Evolutionary conservation across 2,329 filamentous ascomycete genomes (phyloP).

Genomic region (Emmonsiellopsis sp.): DNA sequence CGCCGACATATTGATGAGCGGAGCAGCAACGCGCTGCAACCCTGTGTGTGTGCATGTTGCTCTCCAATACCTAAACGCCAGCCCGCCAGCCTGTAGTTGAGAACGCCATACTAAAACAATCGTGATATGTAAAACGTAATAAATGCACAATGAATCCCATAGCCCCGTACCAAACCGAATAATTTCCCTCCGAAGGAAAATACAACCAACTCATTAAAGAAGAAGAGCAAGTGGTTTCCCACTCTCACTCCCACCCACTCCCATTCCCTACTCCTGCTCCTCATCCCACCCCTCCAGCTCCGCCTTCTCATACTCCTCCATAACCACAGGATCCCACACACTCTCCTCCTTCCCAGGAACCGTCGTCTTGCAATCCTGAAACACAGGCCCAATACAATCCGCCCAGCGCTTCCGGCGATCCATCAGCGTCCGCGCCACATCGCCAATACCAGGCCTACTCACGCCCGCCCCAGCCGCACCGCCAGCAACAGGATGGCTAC

Average conservation of each 20-base stretch:
- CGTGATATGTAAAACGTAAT: too few relatives aligned
- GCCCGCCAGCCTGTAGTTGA: too few relatives aligned
- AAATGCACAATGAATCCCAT: too few relatives aligned
- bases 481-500: constrained; percentile 46
- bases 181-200: neutral
- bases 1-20: too few relatives aligned
- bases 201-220: neutral
- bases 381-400: constrained; percentile 80
- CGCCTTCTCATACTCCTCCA: constrained; percentile 63
- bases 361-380: constrained; percentile 69
- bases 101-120: too few relatives aligned
- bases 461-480: constrained; percentile 28
- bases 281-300: constrained; percentile 78
- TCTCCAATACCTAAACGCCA: too few relatives aligned
- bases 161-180: too few relatives aligned
- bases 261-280: constrained; percentile 52
- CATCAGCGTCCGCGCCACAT: constrained; percentile 86
- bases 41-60: too few relatives aligned
- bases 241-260: too few relatives aligned
- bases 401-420: constrained; percentile 84
- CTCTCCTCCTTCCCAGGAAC: constrained; percentile 61
- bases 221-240: neutral
- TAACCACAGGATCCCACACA: constrained; percentile 65
- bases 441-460: constrained; percentile 63
- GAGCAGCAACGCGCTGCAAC: too few relatives aligned